Evolutionary conservation across 2,329 filamentous ascomycete species (phyloP).

Genomic region (Leptodontidium sp.): DNA sequence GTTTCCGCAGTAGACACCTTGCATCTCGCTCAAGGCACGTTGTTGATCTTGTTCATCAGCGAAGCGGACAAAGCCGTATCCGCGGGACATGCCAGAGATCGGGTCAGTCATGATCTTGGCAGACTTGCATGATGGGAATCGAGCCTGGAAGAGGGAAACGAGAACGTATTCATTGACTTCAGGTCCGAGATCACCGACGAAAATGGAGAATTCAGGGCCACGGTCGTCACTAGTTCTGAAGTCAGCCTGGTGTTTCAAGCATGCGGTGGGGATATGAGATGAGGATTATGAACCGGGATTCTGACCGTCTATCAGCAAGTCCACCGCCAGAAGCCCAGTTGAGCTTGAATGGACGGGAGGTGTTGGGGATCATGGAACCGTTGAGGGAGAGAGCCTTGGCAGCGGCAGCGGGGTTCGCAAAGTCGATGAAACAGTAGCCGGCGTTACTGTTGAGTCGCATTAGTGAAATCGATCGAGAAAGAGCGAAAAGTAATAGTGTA

Average conservation of each 20-base stretch:
- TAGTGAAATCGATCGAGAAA: slow-evolving; percentile 22
- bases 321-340: slow-evolving; percentile 99
- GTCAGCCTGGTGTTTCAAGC: slow-evolving; percentile 30
- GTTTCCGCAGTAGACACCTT: slow-evolving; percentile 98
- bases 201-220: slow-evolving; percentile 95
- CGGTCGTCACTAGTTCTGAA: slow-evolving; percentile 80
- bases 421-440: slow-evolving; percentile 99
- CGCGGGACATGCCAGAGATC: slow-evolving; percentile 95
- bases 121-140: slow-evolving; percentile 97
- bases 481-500: not conserved
- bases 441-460: slow-evolving; percentile 73
- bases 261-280: slow-evolving; percentile 27
- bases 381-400: slow-evolving; percentile 92
- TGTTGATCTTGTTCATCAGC: slow-evolving; percentile 96
- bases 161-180: slow-evolving; percentile 99
- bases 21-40: slow-evolving; percentile 95
- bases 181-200: slow-evolving; percentile 95
- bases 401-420: slow-evolving; percentile 81
- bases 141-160: slow-evolving; percentile 94
- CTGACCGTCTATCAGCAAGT: slow-evolving; percentile 88
- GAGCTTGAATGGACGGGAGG: slow-evolving; percentile 93
- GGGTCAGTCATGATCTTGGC: slow-evolving; percentile 99
- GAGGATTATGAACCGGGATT: slow-evolving; percentile 45
- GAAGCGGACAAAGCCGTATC: slow-evolving; percentile 98
- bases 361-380: slow-evolving; percentile 90